A percentile compares a stretch with the other conserved stretches of the same genome.
These are phyloP conservation scores for Avicennia marina DNA, from an alignment of 257 asterid species.

Conservation along the genomic window DNA sequence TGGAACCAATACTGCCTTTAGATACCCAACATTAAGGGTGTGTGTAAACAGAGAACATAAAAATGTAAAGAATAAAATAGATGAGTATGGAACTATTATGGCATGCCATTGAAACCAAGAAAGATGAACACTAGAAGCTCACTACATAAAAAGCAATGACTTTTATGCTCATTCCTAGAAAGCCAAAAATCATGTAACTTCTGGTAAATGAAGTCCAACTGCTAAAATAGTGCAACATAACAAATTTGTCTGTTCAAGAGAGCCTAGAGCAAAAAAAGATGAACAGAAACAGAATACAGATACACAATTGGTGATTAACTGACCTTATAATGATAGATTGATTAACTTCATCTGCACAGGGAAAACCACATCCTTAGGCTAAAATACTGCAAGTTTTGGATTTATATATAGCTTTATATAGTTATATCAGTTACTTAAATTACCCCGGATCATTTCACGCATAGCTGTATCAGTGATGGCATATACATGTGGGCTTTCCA, in stretches of 20 bases:
- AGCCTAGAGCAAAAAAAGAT: neutral
- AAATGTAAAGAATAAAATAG: no score
- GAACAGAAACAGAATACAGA: neutral
- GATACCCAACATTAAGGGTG: no score
- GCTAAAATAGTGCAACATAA: neutral
- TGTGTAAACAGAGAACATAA: no score
- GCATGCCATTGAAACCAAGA: no score
- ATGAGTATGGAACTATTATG: no score
- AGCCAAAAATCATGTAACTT: neutral
- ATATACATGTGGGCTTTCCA: conserved; percentile 87
- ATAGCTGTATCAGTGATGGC: conserved; percentile 96
- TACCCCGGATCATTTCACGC: conserved; percentile 98
- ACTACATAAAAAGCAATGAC: no score
- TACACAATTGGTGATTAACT: conserved; percentile 14
- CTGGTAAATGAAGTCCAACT: neutral
- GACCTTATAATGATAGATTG: conserved; percentile 98
- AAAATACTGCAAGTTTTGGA: neutral
- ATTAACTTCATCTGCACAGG: conserved; percentile 90
- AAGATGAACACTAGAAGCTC: no score
- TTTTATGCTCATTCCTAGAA: no score
- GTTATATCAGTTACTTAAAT: conserved; percentile 18
- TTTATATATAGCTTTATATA: conserved; percentile 1
- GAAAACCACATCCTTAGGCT: conserved; percentile 24
- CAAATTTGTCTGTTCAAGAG: conserved; percentile 12
- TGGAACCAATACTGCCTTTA: no score